Base-by-base conservation (phyloP, 2,329 filamentous ascomycete genomes). In the Penicillium digitatum region DNA sequence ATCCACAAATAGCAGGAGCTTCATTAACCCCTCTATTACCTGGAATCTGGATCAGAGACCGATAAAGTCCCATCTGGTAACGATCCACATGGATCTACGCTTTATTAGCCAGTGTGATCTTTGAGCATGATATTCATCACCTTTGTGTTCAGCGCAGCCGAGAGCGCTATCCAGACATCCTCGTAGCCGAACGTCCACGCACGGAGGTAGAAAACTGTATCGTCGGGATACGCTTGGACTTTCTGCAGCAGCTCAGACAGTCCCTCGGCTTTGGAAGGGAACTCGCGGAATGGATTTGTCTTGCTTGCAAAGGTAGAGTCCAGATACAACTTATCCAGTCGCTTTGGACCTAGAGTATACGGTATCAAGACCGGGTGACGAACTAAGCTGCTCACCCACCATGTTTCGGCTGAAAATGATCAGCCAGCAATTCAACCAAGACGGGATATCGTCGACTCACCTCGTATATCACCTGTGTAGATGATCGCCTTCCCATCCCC, bases 141-240 rank as follows among this genome's bases (percentile, higher is more conserved):
- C 67, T 79, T 81, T 3, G 86, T 87, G 6, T 82, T 74, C 0
- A 96, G 76, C 11, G 85, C 83, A 22, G 85, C 82, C 0, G 90
- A 86, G 0, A 97, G 74, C 0, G 90, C 87, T 55, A 91, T 78
- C 91, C 91, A 96, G 0, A 96, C 90, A 49, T 95, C 88, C 69
- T 97, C 92, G 60, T 96, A 96, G 0, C 89, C 89, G 67, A 94
- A 94, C 0, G 93, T 96, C 91, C 92, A 96, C 0, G 90, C 84
- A 54, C 91, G 84, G 43, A 97, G 81, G 69, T 95, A 88, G 65
- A 96, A 96, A 0, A 87, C 71, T 0, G 90, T 95, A 37, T 90
- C 83, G 1, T 77, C 58, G 0, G 91, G 87, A 69, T 93, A 95
- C 24, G 75, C 68, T 0, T 75, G 71, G 0, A 96, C 80, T 61